Percentiles rank a stretch among this genome's conserved stretches.
Evolutionary conservation across 768 basidiomycete species (phyloP).

Genomic region (Hydnomerulius pinastri): DNA sequence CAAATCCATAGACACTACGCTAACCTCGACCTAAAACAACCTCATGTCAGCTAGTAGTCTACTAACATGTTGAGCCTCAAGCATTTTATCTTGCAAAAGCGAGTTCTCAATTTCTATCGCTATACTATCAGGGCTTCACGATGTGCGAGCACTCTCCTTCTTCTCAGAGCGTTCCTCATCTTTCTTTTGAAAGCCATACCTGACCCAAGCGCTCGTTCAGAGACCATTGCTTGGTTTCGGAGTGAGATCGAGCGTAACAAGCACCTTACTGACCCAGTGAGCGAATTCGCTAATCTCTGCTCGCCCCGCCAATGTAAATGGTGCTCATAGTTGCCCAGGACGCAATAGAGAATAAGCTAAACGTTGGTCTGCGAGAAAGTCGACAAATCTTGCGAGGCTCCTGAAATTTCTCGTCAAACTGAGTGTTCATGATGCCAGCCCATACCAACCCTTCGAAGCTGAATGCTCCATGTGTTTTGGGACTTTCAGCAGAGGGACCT

Average conservation of each 20-base stretch:
- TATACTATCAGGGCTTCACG: slow-evolving; percentile 66
- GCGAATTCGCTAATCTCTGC: not conserved
- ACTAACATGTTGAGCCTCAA: slow-evolving; percentile 55
- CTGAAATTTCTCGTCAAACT: not conserved
- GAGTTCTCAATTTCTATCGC: slow-evolving; percentile 64
- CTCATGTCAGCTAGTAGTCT: slow-evolving; percentile 1
- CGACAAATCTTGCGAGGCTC: slow-evolving; percentile 49
- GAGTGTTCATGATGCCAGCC: too few species aligned
- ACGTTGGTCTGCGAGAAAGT: slow-evolving; percentile 58
- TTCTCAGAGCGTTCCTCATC: slow-evolving; percentile 4
- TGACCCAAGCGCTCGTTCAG: slow-evolving; percentile 57
- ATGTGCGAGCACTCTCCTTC: slow-evolving; percentile 41
- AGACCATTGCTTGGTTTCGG: slow-evolving; percentile 75
- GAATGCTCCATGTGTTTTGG: too few species aligned
- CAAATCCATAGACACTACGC: too few species aligned
- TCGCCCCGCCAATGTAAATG: not conserved
- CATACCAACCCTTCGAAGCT: too few species aligned
- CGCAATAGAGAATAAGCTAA: slow-evolving; percentile 62
- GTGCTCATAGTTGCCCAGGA: slow-evolving; percentile 38
- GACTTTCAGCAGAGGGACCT: too few species aligned
- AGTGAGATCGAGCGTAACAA: slow-evolving; percentile 67
- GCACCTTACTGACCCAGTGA: slow-evolving; percentile 58
- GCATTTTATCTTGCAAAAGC: slow-evolving; percentile 73
- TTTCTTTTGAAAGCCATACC: slow-evolving; percentile 52
- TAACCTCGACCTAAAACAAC: not conserved